Evolutionary conservation across 768 basidiomycete species (phyloP).

Genomic region (Macrolepiota albuminosa): DNA sequence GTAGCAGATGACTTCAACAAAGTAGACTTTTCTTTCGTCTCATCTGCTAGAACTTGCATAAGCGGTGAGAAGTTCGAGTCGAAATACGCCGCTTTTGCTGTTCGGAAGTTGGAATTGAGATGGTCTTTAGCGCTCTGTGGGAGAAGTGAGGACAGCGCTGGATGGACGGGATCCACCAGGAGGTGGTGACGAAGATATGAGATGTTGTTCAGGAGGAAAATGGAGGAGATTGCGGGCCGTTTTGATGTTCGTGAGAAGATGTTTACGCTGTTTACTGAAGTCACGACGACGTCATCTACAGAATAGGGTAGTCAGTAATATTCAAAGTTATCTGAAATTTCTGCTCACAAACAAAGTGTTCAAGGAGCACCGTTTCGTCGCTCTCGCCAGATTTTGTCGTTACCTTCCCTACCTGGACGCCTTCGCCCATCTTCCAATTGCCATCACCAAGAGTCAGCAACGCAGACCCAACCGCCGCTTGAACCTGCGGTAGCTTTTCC

Average conservation of each 20-base stretch:
- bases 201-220: conserved; percentile 79
- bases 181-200: conserved; percentile 62
- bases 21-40: conserved; percentile 54
- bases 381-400: conserved; percentile 39
- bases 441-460: conserved; percentile 75
- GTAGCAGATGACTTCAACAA: conserved; percentile 36
- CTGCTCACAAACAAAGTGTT: conserved; percentile 70
- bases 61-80: conserved; percentile 79
- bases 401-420: conserved; percentile 55
- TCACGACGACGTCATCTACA: conserved; percentile 72
- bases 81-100: conserved; percentile 80
- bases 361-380: conserved; percentile 57
- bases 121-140: conserved; percentile 58
- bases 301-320: neutral
- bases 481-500: conserved; percentile 65
- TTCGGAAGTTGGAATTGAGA: conserved; percentile 69
- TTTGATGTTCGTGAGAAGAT: conserved; percentile 55
- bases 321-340: conserved; percentile 5
- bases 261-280: conserved; percentile 54
- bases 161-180: conserved; percentile 45
- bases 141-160: conserved; percentile 44
- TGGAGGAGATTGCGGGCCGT: conserved; percentile 64
- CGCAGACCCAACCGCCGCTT: conserved; percentile 60
- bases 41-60: conserved; percentile 61
- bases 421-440: conserved; percentile 91